Conservation (phyloP, 352 stramenopile genomes). For the Nothophytophthora sp. region DNA sequence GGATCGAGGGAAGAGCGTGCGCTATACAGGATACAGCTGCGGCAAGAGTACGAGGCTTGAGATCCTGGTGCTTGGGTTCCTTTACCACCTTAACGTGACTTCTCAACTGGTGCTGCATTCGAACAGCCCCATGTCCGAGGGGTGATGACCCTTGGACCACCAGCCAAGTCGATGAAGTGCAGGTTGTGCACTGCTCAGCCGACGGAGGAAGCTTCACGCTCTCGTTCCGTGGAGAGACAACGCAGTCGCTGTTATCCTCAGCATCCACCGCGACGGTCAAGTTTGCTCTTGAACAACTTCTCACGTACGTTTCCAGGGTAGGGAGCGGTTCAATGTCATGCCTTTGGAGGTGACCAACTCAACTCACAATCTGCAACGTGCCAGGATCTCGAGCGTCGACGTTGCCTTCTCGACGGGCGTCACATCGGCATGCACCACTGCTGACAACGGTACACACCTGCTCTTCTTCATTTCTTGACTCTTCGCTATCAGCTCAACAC, state of each 20-base stretch:
- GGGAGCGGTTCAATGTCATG: not conserved
- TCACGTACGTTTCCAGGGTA: constrained; percentile 39
- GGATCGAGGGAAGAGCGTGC: constrained; percentile 45
- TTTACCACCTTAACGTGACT: not conserved
- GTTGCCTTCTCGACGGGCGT: constrained; percentile 39
- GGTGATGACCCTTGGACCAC: constrained; percentile 90
- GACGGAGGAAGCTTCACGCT: constrained; percentile 76
- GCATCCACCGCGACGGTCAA: constrained; percentile 28
- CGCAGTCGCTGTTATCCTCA: constrained; percentile 32
- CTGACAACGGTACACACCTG: constrained; percentile 36
- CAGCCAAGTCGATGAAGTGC: constrained; percentile 74
- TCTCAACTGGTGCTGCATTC: not conserved
- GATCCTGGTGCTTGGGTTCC: not conserved
- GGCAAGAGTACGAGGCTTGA: constrained; percentile 54
- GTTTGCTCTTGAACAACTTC: constrained; percentile 50
- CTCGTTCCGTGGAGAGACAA: constrained; percentile 76
- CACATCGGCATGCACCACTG: constrained; percentile 36
- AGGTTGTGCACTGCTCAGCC: constrained; percentile 68
- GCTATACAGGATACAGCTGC: constrained; percentile 82
- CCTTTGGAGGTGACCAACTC: not conserved
- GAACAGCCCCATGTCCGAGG: constrained; percentile 64
- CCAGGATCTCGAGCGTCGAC: constrained; percentile 52
- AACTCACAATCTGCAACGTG: not conserved
- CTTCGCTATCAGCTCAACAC: not conserved
- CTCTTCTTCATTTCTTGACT: not conserved